These are phyloP conservation scores for Ascoidea asiatica DNA, from an alignment of 805 yeast genomes.

Conservation along the genomic window DNA sequence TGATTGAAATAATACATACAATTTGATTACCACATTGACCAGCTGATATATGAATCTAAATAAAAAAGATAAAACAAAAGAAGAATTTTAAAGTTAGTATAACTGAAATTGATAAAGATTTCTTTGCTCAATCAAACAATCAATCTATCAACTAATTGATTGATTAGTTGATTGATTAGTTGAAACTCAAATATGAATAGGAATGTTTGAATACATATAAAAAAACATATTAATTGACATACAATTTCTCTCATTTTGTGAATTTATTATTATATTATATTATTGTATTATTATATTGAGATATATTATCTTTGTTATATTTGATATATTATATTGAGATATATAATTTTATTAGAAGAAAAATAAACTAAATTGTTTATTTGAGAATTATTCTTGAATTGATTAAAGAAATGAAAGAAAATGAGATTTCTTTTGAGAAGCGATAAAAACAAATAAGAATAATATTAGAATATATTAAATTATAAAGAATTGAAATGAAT, in stretches of 20 bases:
- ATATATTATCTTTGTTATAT: too few species aligned
- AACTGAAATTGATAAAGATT: neutral
- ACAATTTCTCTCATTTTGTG: conserved; percentile 6
- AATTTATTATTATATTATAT: too few species aligned
- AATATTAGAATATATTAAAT: too few species aligned
- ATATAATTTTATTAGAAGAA: neutral
- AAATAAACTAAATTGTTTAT: neutral
- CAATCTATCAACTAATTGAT: neutral
- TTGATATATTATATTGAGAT: neutral
- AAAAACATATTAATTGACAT: conserved; percentile 1
- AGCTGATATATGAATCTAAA: conserved; percentile 82
- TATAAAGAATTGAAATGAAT: too few species aligned
- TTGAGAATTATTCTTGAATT: neutral
- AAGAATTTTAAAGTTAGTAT: neutral
- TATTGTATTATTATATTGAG: too few species aligned
- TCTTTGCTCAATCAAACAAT: neutral
- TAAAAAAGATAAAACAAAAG: conserved; percentile 2
- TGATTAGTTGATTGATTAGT: neutral
- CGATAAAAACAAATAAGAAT: too few species aligned
- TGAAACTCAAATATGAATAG: neutral
- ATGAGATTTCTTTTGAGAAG: neutral
- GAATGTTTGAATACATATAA: neutral
- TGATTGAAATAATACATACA: conserved; percentile 27
- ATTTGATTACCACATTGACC: conserved; percentile 99
- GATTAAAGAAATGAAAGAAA: neutral